A percentile compares a stretch with the other conserved stretches of the same genome.
Evolutionary conservation across 805 yeast genomes (phyloP).

Genomic region (Teunomyces tritomae): DNA sequence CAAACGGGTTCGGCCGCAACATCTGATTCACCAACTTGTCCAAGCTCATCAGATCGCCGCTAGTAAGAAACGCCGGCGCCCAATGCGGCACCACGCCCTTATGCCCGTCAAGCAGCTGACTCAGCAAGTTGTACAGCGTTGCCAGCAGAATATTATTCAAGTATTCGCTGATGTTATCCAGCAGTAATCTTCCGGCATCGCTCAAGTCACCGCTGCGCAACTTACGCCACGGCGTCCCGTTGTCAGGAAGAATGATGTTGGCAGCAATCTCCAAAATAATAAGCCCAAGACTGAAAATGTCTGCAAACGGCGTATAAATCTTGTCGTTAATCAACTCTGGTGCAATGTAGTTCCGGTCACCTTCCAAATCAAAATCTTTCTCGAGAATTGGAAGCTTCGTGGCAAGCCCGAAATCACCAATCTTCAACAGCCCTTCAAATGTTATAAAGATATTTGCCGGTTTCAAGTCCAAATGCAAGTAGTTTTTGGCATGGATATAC

Average conservation of each 20-base stretch:
- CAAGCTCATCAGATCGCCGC: constrained; percentile 52
- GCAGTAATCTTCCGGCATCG: constrained; percentile 84
- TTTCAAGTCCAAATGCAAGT: constrained; percentile 85
- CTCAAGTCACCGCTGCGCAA: constrained; percentile 90
- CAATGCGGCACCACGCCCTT: constrained; percentile 60
- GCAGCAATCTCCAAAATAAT: constrained; percentile 95
- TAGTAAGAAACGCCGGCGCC: constrained; percentile 82
- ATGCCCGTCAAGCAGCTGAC: constrained; percentile 9
- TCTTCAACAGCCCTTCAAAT: constrained; percentile 89
- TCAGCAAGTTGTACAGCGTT: constrained; percentile 20
- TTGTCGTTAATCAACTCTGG: constrained; percentile 88
- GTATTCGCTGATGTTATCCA: constrained; percentile 44
- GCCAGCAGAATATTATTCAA: constrained; percentile 34
- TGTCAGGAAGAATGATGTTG: constrained; percentile 89
- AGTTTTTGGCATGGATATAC: constrained; percentile 71
- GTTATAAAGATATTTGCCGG: constrained; percentile 95
- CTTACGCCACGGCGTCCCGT: constrained; percentile 96
- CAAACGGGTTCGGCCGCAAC: constrained; percentile 79
- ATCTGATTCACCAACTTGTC: constrained; percentile 83
- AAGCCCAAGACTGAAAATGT: constrained; percentile 89
- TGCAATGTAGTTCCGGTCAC: constrained; percentile 96
- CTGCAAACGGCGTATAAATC: constrained; percentile 87
- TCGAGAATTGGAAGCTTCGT: constrained; percentile 69
- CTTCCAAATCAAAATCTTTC: constrained; percentile 82
- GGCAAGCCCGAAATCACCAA: constrained; percentile 97